phyloP scores from a whole-genome alignment of 1,139 yeast genomes.

The Blastobotrys serpentis region DNA sequence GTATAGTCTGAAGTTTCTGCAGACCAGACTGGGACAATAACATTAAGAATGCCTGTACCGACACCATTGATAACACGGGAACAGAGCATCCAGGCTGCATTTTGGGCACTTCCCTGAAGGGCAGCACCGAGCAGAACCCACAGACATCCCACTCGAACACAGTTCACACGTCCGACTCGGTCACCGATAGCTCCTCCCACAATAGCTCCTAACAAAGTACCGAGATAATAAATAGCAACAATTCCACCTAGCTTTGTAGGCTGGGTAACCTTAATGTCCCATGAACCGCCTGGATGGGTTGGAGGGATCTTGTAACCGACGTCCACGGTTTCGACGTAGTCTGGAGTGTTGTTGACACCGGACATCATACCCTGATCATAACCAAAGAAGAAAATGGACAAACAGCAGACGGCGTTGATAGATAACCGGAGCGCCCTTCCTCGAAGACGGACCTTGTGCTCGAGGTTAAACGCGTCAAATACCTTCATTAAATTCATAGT shows the following conservation, averaged over 20 bases:
- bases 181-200: constrained; percentile 35
- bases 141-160: constrained; percentile 34
- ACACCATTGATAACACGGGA: constrained; percentile 57
- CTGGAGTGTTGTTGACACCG: constrained; percentile 47
- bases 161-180: constrained; percentile 35
- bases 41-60: constrained; percentile 61
- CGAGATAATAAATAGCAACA: constrained; percentile 42
- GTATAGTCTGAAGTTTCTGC: constrained; percentile 56
- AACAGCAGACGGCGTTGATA: constrained; percentile 27
- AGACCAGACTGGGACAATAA: constrained; percentile 57
- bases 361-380: constrained; percentile 61
- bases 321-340: constrained; percentile 38
- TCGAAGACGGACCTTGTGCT: constrained; percentile 2
- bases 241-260: constrained; percentile 46
- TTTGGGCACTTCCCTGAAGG: constrained; percentile 35
- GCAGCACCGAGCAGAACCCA: constrained; percentile 38
- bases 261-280: constrained; percentile 33
- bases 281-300: constrained; percentile 25
- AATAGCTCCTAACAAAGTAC: constrained; percentile 40
- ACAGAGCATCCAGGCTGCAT: constrained; percentile 38
- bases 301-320: constrained; percentile 30
- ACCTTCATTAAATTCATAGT: neutral
- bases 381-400: constrained; percentile 48
- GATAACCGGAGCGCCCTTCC: constrained; percentile 19
- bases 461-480: neutral